phyloP scores from a whole-genome alignment of 2,329 filamentous ascomycete species.

The Colletotrichum falcatum region DNA sequence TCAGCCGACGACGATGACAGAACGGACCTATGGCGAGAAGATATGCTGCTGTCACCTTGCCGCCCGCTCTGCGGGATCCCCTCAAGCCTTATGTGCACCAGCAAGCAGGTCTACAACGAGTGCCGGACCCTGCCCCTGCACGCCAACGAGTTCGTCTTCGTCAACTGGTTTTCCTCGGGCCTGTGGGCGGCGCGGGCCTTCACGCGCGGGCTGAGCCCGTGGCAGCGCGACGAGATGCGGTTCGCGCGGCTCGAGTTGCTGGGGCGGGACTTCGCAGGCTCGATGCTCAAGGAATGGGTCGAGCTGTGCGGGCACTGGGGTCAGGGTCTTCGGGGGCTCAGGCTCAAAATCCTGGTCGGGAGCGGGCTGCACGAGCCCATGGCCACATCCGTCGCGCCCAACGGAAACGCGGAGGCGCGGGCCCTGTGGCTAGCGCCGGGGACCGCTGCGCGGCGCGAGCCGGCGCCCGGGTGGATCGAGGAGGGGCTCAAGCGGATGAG shows the following conservation, averaged over 20 bases:
- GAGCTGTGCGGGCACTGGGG: constrained; percentile 53
- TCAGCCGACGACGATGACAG: background rate
- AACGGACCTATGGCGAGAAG: no score
- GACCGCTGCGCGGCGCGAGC: constrained; percentile 28
- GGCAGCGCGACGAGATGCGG: constrained; percentile 58
- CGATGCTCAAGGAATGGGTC: constrained; percentile 50
- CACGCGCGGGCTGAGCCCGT: constrained; percentile 49
- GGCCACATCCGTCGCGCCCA: constrained; percentile 30
- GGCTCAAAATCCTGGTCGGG: constrained; percentile 53
- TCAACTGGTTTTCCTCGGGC: constrained; percentile 60
- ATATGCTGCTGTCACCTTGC: constrained; percentile 47
- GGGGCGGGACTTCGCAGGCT: constrained; percentile 51
- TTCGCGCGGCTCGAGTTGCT: constrained; percentile 57
- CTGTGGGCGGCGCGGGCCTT: constrained; percentile 56
- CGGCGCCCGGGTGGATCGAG: constrained; percentile 47
- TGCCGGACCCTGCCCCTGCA: constrained; percentile 54
- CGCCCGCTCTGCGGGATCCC: constrained; percentile 57
- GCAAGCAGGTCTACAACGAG: constrained; percentile 58
- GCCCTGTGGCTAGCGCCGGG: constrained; percentile 42
- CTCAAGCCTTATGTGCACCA: constrained; percentile 53
- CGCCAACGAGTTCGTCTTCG: constrained; percentile 60
- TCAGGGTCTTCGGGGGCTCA: constrained; percentile 52
- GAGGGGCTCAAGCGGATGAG: constrained; percentile 50
- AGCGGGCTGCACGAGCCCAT: constrained; percentile 42
- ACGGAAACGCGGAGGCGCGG: constrained; percentile 32